Percentiles rank a stretch among this genome's conserved stretches.
These are phyloP conservation scores for Gossypium schwendimanii DNA, from an alignment of 441 rosid species.

Conservation along the genomic window DNA sequence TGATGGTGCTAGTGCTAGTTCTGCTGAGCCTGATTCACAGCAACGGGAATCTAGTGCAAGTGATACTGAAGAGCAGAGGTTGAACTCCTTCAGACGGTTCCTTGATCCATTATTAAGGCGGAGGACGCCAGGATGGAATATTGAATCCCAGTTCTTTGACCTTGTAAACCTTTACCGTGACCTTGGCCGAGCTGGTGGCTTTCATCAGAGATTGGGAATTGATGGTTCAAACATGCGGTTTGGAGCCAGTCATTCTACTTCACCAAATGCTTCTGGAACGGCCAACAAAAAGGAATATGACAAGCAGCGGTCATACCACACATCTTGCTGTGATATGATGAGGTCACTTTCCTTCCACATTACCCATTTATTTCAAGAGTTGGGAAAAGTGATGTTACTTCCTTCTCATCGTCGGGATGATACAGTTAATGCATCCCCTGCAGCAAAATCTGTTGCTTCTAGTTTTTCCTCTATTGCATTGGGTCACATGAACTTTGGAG, in stretches of 20 bases:
- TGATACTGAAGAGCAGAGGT: conserved; percentile 73
- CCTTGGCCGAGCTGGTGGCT: conserved; percentile 78
- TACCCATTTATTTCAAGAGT: conserved; percentile 88
- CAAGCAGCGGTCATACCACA: conserved; percentile 71
- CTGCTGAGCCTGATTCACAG: conserved; percentile 44
- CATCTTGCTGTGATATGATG: conserved; percentile 92
- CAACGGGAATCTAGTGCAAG: conserved; percentile 36
- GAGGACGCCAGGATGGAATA: conserved; percentile 77
- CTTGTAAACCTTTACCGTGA: conserved; percentile 86
- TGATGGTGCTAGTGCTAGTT: conserved; percentile 35
- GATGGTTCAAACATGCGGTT: conserved; percentile 42
- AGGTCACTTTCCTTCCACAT: conserved; percentile 87
- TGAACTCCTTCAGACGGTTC: conserved; percentile 87
- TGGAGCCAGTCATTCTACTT: conserved; percentile 45
- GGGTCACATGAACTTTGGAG: conserved; percentile 81
- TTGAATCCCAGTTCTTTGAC: conserved; percentile 93
- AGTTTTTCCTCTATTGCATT: conserved; percentile 68
- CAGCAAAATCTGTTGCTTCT: conserved; percentile 83
- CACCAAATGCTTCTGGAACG: conserved; percentile 46
- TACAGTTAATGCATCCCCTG: conserved; percentile 67
- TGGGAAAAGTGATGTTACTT: conserved; percentile 90
- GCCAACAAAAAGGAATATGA: conserved; percentile 50
- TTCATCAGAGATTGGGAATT: conserved; percentile 53
- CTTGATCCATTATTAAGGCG: conserved; percentile 89
- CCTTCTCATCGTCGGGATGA: conserved; percentile 98